A percentile compares a stretch with the other conserved stretches of the same genome.
phyloP scores from a whole-genome alignment of 2,329 filamentous ascomycete genomes.

The Scedosporium minutisporum region DNA sequence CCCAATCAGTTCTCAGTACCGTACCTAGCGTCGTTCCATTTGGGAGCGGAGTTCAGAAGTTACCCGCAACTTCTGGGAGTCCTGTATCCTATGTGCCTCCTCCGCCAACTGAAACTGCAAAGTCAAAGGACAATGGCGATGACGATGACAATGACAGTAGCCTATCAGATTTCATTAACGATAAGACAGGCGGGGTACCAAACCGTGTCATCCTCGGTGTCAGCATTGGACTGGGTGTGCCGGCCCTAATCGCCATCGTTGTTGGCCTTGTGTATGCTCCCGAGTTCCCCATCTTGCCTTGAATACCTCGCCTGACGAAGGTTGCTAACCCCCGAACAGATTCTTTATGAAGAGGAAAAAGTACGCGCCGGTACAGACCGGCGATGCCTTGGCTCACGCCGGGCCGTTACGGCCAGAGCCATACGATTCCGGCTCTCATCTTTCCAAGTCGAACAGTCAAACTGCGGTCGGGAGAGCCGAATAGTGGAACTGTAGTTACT shows the following conservation, averaged over 20 bases:
- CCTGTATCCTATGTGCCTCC: conserved; percentile 33
- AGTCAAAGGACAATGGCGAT: neutral
- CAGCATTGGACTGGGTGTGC: conserved; percentile 34
- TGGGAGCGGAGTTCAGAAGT: conserved; percentile 24
- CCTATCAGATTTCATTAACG: conserved; percentile 8
- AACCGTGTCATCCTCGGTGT: conserved; percentile 38
- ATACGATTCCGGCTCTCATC: neutral
- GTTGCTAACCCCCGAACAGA: neutral
- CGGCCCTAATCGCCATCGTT: conserved; percentile 23
- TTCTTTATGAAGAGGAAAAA: neutral
- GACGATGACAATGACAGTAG: conserved; percentile 7
- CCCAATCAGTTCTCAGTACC: conserved; percentile 6
- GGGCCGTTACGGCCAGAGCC: neutral
- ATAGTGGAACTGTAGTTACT: no score
- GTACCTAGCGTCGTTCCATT: conserved; percentile 30
- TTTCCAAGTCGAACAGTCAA: no score
- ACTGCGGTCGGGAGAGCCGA: no score
- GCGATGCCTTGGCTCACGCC: neutral
- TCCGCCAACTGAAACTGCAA: conserved; percentile 11
- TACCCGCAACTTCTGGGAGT: conserved; percentile 30
- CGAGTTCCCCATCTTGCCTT: neutral
- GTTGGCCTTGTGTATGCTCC: conserved; percentile 17
- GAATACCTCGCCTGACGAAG: neutral
- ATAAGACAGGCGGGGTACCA: conserved; percentile 22
- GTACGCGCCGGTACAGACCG: neutral